Percentiles rank a stretch among this genome's conserved stretches.
Evolutionary conservation across 202 grass and related monocot species (phyloP).

Genomic region (Zizania palustris): DNA sequence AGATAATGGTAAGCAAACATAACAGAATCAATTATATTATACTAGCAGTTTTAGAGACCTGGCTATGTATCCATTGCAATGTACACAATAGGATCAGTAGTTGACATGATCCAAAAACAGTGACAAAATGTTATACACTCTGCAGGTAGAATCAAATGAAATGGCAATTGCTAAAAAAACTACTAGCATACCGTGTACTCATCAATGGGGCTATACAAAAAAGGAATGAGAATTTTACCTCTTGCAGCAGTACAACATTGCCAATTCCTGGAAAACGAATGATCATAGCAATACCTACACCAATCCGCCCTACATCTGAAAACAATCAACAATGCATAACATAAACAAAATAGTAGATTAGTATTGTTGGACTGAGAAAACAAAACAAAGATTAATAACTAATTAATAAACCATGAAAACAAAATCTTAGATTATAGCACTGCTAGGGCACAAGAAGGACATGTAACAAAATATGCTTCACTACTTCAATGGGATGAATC

Average conservation of each 20-base stretch:
- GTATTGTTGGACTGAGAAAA: neutral
- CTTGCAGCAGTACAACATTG: slow-evolving; percentile 98
- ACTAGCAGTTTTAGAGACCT: neutral
- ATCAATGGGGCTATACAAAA: neutral
- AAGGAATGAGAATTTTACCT: slow-evolving; percentile 47
- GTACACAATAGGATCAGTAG: neutral
- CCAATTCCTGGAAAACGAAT: slow-evolving; percentile 95
- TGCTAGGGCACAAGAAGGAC: neutral
- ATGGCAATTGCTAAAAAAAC: slow-evolving; percentile 7
- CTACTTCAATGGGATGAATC: neutral
- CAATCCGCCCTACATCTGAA: slow-evolving; percentile 90
- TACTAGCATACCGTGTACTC: slow-evolving; percentile 26
- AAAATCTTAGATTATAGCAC: neutral
- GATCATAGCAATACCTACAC: slow-evolving; percentile 97
- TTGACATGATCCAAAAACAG: slow-evolving; percentile 21
- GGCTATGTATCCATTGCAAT: slow-evolving; percentile 2
- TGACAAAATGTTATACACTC: neutral
- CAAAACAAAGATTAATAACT: neutral
- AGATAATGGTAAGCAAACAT: neutral
- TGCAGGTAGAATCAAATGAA: neutral
- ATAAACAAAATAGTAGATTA: neutral
- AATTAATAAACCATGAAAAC: slow-evolving; percentile 1
- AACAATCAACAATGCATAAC: slow-evolving; percentile 40
- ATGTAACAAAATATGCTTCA: slow-evolving; percentile 8
- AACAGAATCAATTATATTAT: neutral